phyloP scores from a whole-genome alignment of 441 rosid genomes.

The Croton laevigatus region DNA sequence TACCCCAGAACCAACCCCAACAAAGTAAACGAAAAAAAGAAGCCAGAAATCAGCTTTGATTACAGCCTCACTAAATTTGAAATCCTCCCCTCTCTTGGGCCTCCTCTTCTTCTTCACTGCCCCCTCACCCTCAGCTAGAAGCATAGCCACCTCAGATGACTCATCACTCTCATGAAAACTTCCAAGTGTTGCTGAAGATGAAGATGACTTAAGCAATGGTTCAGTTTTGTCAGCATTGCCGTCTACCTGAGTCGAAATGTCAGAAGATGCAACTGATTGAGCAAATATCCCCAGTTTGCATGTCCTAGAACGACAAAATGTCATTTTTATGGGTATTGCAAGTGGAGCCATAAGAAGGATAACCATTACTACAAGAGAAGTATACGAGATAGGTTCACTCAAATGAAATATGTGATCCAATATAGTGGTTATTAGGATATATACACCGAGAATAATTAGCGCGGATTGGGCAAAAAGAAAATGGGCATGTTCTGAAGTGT shows the following conservation, averaged over 20 bases:
- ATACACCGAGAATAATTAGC: slow-evolving; percentile 57
- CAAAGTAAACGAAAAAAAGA: slow-evolving; percentile 76
- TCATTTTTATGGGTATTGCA: slow-evolving; percentile 87
- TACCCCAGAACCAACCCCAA: slow-evolving; percentile 89
- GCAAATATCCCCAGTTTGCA: slow-evolving; percentile 22
- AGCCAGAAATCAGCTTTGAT: slow-evolving; percentile 96
- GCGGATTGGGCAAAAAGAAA: slow-evolving; percentile 62
- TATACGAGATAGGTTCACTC: slow-evolving; percentile 38
- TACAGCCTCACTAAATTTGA: slow-evolving; percentile 69
- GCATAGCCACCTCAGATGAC: slow-evolving; percentile 59
- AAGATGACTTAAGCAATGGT: slow-evolving; percentile 53
- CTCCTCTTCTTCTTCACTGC: slow-evolving; percentile 80
- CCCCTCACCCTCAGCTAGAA: slow-evolving; percentile 86
- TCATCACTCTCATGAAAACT: slow-evolving; percentile 55
- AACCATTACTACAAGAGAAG: slow-evolving; percentile 50
- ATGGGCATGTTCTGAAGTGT: slow-evolving; percentile 63
- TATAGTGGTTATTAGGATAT: slow-evolving; percentile 51
- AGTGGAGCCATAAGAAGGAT: slow-evolving; percentile 68
- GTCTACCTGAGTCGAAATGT: slow-evolving; percentile 41
- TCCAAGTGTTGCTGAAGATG: slow-evolving; percentile 55
- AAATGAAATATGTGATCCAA: slow-evolving; percentile 39
- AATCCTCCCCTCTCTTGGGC: slow-evolving; percentile 95
- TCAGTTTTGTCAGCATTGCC: slow-evolving; percentile 36
- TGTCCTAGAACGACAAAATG: slow-evolving; percentile 36
- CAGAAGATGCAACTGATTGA: slow-evolving; percentile 48